phyloP scores from a whole-genome alignment of 345 rosid genomes.

The Trapa incisa region DNA sequence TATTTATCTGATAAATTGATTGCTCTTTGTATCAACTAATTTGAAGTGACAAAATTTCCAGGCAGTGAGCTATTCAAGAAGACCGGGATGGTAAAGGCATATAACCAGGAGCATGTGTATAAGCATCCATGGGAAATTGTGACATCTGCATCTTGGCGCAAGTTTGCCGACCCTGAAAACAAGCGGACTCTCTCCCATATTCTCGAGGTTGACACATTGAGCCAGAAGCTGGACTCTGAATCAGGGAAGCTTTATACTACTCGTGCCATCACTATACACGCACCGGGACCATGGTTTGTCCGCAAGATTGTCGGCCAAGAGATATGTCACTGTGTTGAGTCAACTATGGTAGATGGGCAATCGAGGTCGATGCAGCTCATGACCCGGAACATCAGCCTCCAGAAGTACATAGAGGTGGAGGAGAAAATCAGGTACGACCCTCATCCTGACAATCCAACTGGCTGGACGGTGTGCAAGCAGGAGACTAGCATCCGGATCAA shows the following conservation, averaged over 20 bases:
- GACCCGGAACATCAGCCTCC: slow-evolving; percentile 71
- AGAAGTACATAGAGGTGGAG: slow-evolving; percentile 84
- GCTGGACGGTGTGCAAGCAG: slow-evolving; percentile 78
- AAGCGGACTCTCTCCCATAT: slow-evolving; percentile 68
- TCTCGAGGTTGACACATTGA: slow-evolving; percentile 80
- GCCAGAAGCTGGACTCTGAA: slow-evolving; percentile 68
- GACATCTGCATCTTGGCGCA: slow-evolving; percentile 96
- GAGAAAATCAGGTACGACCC: slow-evolving; percentile 79
- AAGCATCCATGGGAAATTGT: slow-evolving; percentile 98
- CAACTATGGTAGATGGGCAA: slow-evolving; percentile 75
- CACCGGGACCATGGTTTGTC: slow-evolving; percentile 92
- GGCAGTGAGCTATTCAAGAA: background rate
- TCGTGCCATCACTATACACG: slow-evolving; percentile 73
- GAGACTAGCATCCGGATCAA: slow-evolving; percentile 82
- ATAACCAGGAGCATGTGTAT: slow-evolving; percentile 77
- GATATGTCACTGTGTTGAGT: slow-evolving; percentile 81
- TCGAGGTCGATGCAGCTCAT: slow-evolving; percentile 76
- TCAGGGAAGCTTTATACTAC: slow-evolving; percentile 92
- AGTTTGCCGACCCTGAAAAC: slow-evolving; percentile 85
- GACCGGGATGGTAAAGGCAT: slow-evolving; percentile 57
- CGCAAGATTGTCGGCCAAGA: slow-evolving; percentile 82
- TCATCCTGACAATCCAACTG: slow-evolving; percentile 69
- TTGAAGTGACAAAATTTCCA: background rate
- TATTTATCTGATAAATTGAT: too few relatives aligned
- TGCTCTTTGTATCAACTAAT: background rate